These are phyloP conservation scores for Clitoria ternatea DNA, from an alignment of 306 rosid genomes.

Conservation along the genomic window DNA sequence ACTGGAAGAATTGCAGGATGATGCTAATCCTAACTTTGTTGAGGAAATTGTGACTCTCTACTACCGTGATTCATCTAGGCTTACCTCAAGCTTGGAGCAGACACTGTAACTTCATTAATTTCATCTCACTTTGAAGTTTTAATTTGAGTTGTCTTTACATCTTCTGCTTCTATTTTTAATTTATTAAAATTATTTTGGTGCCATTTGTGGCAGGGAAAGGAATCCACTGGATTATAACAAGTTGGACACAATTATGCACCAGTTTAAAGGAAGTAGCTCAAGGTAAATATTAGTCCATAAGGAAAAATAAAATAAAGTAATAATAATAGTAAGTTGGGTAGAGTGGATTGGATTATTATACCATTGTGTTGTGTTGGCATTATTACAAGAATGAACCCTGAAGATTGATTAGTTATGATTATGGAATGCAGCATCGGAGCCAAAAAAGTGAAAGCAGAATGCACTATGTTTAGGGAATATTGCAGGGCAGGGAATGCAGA, in stretches of 20 bases:
- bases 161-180: neutral
- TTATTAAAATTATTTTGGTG: neutral
- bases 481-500: conserved; percentile 69
- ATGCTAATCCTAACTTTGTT: conserved; percentile 82
- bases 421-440: conserved; percentile 81
- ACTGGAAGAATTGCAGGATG: conserved; percentile 88
- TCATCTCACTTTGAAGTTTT: neutral
- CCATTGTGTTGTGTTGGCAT: conserved; percentile 19
- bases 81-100: conserved; percentile 56
- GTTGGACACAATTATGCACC: conserved; percentile 72
- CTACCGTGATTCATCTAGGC: conserved; percentile 73
- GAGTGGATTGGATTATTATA: neutral
- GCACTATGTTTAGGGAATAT: conserved; percentile 66
- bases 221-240: conserved; percentile 65
- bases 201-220: conserved; percentile 45
- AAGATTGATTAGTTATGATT: conserved; percentile 1
- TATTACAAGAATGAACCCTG: conserved; percentile 11
- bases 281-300: conserved; percentile 37
- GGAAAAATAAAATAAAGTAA: neutral
- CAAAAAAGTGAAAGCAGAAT: conserved; percentile 81
- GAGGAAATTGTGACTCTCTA: conserved; percentile 79
- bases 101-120: conserved; percentile 44
- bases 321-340: neutral
- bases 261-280: conserved; percentile 90
- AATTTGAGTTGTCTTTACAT: no score